Base-by-base conservation (phyloP, 164 flowering plant genomes). In the Saururus chinensis region DNA sequence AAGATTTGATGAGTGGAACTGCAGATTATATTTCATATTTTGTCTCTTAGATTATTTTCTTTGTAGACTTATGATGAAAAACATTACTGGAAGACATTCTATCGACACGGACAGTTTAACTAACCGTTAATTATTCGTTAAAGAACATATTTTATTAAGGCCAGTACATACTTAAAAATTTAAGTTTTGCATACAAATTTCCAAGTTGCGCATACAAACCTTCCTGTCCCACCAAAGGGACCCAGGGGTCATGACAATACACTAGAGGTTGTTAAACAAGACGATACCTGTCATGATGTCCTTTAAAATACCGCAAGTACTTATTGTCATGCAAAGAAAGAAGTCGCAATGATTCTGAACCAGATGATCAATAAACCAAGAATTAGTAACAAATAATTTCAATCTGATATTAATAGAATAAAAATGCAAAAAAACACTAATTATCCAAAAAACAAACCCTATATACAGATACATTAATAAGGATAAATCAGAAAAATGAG, bases 241-340 rank as follows among this genome's bases (percentile, higher is more conserved):
- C 14, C 14, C 11, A 7, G 49, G 49, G 17, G 14, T 45, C 11
- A 45, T 45, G 17, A 42, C 8, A 42, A 45, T 8, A 17, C 17
- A 45, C 11, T 45, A 8, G 17, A 45, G 17, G 49, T 23, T 55
- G 19, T 55, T 55, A 17, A 23, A 23, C 37, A 30, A 30, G 37
- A 11, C 19, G 30, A 13, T 55, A 84, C 99, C 99, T 95, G 82
- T 95, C 99, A 71, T 89, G 99, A 60, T 95, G 99, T 57, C 97
- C 99, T 81, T 84, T 95, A 64, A 95, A 95, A 68, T 95, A 95
- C 51, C 99, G 85, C 82, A 95, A 74, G 72, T 95, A 95, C 76
- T 95, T 91, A 79, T 91, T 89, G 70, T 95, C 99, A 66, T 91
- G 83, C 80, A 91, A 81, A 14, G 97, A 91, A 53, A 95, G 93